Evolutionary conservation across 2,329 filamentous ascomycete species (phyloP).

Genomic region (Fusarium penzigii): DNA sequence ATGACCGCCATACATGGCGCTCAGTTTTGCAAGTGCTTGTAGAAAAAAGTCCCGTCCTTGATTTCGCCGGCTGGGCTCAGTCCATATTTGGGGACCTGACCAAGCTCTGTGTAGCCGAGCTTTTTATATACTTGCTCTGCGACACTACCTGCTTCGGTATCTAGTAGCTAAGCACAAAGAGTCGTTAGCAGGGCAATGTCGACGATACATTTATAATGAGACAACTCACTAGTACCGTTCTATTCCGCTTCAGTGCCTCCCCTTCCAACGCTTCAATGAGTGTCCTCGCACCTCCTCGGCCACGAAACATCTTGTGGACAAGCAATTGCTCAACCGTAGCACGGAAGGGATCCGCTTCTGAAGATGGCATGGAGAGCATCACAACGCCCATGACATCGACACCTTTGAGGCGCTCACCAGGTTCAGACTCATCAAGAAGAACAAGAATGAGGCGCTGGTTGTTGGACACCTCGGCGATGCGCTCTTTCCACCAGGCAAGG

Average conservation of each 20-base stretch:
- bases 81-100: constrained; percentile 56
- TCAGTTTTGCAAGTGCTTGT: constrained; percentile 51
- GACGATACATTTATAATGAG: not conserved
- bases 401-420: constrained; percentile 39
- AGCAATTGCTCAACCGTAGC: constrained; percentile 60
- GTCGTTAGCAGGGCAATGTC: not conserved
- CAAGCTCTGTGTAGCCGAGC: constrained; percentile 58
- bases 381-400: constrained; percentile 56
- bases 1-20: not conserved
- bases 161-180: constrained; percentile 45
- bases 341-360: constrained; percentile 58
- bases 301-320: constrained; percentile 51
- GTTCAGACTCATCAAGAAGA: constrained; percentile 42
- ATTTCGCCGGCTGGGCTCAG: constrained; percentile 50
- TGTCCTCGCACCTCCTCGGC: constrained; percentile 51
- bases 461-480: constrained; percentile 47
- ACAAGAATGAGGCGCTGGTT: constrained; percentile 55
- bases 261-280: constrained; percentile 57
- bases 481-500: constrained; percentile 56
- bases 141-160: constrained; percentile 51
- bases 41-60: constrained; percentile 57
- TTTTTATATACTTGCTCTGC: constrained; percentile 56
- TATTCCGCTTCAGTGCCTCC: constrained; percentile 50
- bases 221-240: constrained; percentile 53
- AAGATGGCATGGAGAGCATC: constrained; percentile 52